Evolutionary conservation across 768 basidiomycete genomes (phyloP).

Genomic region (Tulasnella sp.): DNA sequence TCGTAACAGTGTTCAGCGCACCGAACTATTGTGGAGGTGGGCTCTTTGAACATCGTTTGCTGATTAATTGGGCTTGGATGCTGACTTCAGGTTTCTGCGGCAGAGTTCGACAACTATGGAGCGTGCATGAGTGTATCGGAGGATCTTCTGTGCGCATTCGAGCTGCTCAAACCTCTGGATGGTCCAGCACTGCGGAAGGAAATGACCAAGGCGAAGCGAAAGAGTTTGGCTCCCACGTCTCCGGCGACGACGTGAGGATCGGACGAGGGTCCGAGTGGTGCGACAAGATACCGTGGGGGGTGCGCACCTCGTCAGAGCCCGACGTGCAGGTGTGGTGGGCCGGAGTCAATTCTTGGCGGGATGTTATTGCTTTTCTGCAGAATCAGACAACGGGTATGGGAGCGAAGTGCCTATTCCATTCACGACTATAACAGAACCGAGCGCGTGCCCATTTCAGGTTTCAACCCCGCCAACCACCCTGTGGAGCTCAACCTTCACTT

Average conservation of each 20-base stretch:
- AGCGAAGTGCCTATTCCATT: not conserved
- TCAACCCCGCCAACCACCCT: not conserved
- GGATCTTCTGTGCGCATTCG: constrained; percentile 95
- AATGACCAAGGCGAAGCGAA: constrained; percentile 98
- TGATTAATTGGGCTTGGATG: not conserved
- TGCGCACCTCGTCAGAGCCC: not conserved
- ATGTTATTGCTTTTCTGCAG: constrained; percentile 3
- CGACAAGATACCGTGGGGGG: not conserved
- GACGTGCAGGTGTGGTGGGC: not conserved
- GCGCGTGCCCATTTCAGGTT: not conserved
- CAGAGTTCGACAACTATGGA: constrained; percentile 93
- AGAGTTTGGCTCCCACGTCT: constrained; percentile 49
- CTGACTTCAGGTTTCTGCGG: not conserved
- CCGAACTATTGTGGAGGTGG: constrained; percentile 95
- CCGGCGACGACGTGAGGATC: not conserved
- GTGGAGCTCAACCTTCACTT: constrained; percentile 1
- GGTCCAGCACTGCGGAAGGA: constrained; percentile 93
- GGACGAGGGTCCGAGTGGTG: not conserved
- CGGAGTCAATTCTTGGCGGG: not conserved
- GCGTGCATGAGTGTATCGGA: constrained; percentile 98
- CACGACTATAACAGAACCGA: not conserved
- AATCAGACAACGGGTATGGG: constrained; percentile 3
- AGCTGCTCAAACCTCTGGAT: constrained; percentile 92
- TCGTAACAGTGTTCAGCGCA: constrained; percentile 98
- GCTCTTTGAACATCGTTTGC: not conserved